Percentiles rank a stretch among this genome's conserved stretches.
Conservation (phyloP, 2,329 filamentous ascomycete species). For the Pestalotiopsis sp. region DNA sequence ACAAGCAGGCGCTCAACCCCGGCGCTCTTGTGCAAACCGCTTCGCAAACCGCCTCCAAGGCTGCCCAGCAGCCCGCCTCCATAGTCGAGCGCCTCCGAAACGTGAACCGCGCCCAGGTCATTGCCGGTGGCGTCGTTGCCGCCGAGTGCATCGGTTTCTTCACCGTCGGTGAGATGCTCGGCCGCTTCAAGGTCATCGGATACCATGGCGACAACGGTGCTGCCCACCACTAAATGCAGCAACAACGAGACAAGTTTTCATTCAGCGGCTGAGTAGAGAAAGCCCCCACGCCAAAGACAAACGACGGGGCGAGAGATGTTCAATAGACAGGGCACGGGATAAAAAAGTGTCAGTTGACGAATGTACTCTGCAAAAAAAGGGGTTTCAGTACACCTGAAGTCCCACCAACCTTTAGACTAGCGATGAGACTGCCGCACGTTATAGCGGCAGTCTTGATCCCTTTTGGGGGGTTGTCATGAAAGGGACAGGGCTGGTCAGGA, state of each 20-base stretch:
- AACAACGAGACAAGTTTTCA: background rate
- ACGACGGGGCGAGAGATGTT: background rate
- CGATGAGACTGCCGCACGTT: background rate
- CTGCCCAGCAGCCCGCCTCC: conserved; percentile 44
- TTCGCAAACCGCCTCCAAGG: conserved; percentile 46
- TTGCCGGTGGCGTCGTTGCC: conserved; percentile 72
- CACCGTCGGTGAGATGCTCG: conserved; percentile 95
- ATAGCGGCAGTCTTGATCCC: background rate
- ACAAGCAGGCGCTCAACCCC: conserved; percentile 73
- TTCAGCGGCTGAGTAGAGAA: background rate
- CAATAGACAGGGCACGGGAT: background rate
- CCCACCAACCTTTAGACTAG: background rate
- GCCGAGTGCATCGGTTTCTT: conserved; percentile 96
- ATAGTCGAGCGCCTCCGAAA: conserved; percentile 58
- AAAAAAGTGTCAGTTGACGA: background rate
- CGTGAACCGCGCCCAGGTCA: conserved; percentile 70
- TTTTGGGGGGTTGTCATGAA: background rate
- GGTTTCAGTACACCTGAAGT: background rate
- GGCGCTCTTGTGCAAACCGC: conserved; percentile 52
- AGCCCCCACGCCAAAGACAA: background rate
- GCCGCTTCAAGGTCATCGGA: conserved; percentile 90
- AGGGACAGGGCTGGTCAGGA: background rate
- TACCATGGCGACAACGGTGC: conserved; percentile 73
- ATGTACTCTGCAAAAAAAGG: background rate
- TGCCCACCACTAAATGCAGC: conserved; percentile 55